phyloP scores from a whole-genome alignment of 1,139 yeast species.

The Hyphopichia pseudoburtonii region DNA sequence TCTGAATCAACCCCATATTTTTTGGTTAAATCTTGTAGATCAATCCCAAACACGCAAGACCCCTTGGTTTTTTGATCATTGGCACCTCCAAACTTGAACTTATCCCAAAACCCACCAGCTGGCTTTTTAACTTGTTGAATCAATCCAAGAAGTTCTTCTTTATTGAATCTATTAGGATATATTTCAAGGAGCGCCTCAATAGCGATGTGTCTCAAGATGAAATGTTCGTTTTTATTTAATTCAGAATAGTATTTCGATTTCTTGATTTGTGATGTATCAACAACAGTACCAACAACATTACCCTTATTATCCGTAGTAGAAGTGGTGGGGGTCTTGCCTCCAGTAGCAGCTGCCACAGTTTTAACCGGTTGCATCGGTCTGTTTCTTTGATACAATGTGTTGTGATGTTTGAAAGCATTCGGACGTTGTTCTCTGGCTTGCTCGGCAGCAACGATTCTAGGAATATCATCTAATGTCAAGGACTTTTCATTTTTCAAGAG shows the following conservation, averaged over 20 bases:
- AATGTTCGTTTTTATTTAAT: constrained; percentile 58
- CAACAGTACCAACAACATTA: constrained; percentile 9
- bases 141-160: constrained; percentile 53
- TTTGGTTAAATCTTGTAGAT: constrained; percentile 67
- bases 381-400: constrained; percentile 42
- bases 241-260: constrained; percentile 67
- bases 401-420: constrained; percentile 76
- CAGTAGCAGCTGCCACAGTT: constrained; percentile 19
- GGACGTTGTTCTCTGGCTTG: constrained; percentile 93
- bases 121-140: constrained; percentile 55
- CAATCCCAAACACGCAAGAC: constrained; percentile 70
- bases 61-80: constrained; percentile 27
- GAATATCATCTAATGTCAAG: constrained; percentile 91
- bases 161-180: constrained; percentile 34
- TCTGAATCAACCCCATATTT: constrained; percentile 86
- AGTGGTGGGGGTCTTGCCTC: constrained; percentile 9
- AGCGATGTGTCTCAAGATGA: constrained; percentile 65
- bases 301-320: constrained; percentile 5
- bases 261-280: constrained; percentile 10
- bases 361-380: constrained; percentile 36
- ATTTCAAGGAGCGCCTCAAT: constrained; percentile 56
- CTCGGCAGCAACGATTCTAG: constrained; percentile 94
- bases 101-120: constrained; percentile 72
- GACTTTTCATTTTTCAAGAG: constrained; percentile 78
- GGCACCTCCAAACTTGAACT: constrained; percentile 41